Evolutionary conservation across 2,329 filamentous ascomycete genomes (phyloP), one percentile per base, ranked within the genome.

Genomic region (Cladophialophora bantiana): DNA sequence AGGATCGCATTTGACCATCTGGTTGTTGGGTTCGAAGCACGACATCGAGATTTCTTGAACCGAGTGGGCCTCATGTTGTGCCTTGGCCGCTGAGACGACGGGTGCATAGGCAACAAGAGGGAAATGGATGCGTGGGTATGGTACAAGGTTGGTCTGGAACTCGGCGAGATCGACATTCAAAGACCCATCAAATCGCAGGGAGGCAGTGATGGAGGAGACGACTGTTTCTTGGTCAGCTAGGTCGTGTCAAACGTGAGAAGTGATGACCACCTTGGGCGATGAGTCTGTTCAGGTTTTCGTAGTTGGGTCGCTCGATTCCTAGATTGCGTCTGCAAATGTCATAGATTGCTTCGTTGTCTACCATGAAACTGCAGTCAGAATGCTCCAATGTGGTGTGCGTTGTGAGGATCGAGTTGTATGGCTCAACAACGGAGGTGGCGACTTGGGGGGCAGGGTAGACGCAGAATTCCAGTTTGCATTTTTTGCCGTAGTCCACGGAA

Each of bases 1-100:
- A 75, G 94, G 94, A 81, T 99, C 95, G 80, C 94, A 99, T 88
- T 97, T 97, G 81, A 99, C 94, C 94, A 99, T 99, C 90, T 99
- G 94, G 89, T 97, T 97, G 89, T 97, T 92, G 76, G 94, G 93
- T 89, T 99, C 94, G 85, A 99, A 99, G 90, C 94, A 98, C 73
- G 92, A 92, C 89, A 94, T 96, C 82, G 93, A 96, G 86, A 98
- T 97, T 86, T 98, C 95, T 83, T 93, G 91, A 73, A 98, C 94
- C 34, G 92, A 95, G 89, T 97, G 96, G 86, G 94, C 90, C 87
- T 99, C 94, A 86, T 99, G 94, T 67, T 93, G 91, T 75, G 94
- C 93, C 89, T 97, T 97, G 81, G 92, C 91, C 71, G 93, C 91
- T 70, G 94, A 97, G 82, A 98, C 89, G 78, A 99, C 92, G 69